phyloP scores from a whole-genome alignment of 345 rosid genomes.

The Kandelia obovata region DNA sequence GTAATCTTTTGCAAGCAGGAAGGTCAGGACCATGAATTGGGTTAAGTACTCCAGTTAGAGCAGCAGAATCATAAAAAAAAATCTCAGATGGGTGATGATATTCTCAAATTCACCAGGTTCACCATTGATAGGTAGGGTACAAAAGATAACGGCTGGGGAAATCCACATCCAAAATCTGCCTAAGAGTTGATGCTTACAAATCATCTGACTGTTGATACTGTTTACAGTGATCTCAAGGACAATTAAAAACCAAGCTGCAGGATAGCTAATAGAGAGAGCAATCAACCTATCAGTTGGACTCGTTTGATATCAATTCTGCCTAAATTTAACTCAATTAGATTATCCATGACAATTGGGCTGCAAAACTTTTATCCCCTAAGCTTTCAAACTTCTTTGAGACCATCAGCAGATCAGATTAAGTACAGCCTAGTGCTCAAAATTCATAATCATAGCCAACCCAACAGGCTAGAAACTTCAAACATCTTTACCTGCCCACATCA shows the following conservation, averaged over 20 bases:
- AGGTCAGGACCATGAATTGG: not conserved
- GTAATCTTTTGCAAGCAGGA: not conserved
- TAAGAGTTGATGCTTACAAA: not conserved
- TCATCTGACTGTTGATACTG: not conserved
- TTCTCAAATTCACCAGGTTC: not conserved
- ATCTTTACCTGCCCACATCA: constrained; percentile 95
- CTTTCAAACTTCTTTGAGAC: not conserved
- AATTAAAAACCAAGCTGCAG: not conserved
- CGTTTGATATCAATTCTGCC: not conserved
- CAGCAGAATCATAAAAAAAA: not conserved
- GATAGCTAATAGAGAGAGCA: not conserved
- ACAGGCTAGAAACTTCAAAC: not conserved
- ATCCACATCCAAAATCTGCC: not conserved
- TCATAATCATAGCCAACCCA: not conserved
- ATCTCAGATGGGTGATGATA: not conserved
- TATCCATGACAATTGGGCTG: not conserved
- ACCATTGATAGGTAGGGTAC: not conserved
- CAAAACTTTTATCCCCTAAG: not conserved
- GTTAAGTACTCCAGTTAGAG: not conserved
- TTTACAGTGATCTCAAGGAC: not conserved
- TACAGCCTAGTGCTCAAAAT: constrained; percentile 3
- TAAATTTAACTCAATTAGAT: constrained; percentile 9
- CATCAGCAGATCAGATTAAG: constrained; percentile 6
- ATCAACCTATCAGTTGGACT: not conserved
- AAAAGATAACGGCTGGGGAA: not conserved